Conservation (phyloP, 306 rosid genomes). For the Amphicarpaea edgeworthii region DNA sequence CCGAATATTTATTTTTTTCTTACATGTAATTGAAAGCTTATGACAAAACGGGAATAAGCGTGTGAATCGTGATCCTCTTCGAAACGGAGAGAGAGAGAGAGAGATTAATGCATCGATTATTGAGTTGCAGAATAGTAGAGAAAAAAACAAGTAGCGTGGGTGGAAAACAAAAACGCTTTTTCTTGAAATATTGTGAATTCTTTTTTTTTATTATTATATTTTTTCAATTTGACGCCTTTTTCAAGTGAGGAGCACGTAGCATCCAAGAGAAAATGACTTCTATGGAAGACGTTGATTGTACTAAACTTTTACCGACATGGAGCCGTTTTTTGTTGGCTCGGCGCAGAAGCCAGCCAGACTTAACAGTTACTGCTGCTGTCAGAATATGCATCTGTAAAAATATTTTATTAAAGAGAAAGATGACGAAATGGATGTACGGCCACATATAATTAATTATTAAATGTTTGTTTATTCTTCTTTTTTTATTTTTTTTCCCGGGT, state of each 20-base stretch:
- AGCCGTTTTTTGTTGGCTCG: slow-evolving; percentile 20
- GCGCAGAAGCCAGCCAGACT: background rate
- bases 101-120: slow-evolving; percentile 9
- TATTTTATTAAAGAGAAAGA: no score
- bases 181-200: background rate
- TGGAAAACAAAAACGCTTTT: background rate
- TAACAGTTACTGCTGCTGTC: background rate
- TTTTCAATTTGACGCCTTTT: background rate
- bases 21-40: background rate
- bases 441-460: no score
- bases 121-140: background rate
- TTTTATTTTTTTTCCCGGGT: no score
- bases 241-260: slow-evolving; percentile 42
- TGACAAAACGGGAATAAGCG: slow-evolving; percentile 31
- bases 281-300: slow-evolving; percentile 47
- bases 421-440: no score
- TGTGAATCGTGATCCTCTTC: slow-evolving; percentile 44
- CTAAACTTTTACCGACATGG: slow-evolving; percentile 50
- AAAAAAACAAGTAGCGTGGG: background rate
- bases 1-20: background rate
- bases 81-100: background rate
- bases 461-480: no score
- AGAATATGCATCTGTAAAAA: no score
- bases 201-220: background rate
- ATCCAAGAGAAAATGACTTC: slow-evolving; percentile 40